These are phyloP conservation scores for Boletus rubescentipes DNA, from an alignment of 768 basidiomycete species.

Conservation along the genomic window DNA sequence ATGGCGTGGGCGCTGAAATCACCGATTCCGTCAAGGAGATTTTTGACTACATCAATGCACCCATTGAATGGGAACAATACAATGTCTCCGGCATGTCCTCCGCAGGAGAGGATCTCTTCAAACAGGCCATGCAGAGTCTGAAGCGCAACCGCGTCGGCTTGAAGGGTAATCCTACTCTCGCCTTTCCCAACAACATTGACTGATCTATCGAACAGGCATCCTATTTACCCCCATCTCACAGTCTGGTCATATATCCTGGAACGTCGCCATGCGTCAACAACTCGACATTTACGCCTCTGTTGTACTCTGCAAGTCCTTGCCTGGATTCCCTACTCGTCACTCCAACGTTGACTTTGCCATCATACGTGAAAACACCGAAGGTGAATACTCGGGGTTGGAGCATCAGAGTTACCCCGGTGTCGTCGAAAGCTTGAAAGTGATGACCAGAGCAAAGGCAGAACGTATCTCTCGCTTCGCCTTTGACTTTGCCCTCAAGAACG, in stretches of 20 bases:
- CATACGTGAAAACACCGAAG: conserved; percentile 99
- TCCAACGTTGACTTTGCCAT: conserved; percentile 97
- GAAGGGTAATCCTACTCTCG: conserved; percentile 63
- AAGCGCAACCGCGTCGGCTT: conserved; percentile 97
- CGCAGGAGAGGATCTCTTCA: conserved; percentile 92
- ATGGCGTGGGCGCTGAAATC: conserved; percentile 96
- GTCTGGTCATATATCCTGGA: conserved; percentile 98
- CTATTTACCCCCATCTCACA: conserved; percentile 98
- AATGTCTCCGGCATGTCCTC: conserved; percentile 96
- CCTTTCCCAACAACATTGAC: conserved; percentile 1
- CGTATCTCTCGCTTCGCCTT: conserved; percentile 97
- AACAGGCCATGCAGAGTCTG: conserved; percentile 96
- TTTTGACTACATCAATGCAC: conserved; percentile 95
- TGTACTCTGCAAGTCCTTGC: conserved; percentile 96
- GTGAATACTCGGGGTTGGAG: conserved; percentile 98
- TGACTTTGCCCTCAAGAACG: conserved; percentile 98
- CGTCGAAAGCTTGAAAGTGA: conserved; percentile 97
- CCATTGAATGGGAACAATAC: conserved; percentile 99
- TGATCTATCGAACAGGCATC: conserved; percentile 61
- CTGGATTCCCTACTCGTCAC: conserved; percentile 95
- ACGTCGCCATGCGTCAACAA: conserved; percentile 99
- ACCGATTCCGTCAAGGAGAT: conserved; percentile 99
- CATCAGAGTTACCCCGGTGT: conserved; percentile 98
- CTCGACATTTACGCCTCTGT: conserved; percentile 99
- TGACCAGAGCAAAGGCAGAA: conserved; percentile 92